Conservation (phyloP, 108 stramenopile species). For the Bacterosira constricta region DNA sequence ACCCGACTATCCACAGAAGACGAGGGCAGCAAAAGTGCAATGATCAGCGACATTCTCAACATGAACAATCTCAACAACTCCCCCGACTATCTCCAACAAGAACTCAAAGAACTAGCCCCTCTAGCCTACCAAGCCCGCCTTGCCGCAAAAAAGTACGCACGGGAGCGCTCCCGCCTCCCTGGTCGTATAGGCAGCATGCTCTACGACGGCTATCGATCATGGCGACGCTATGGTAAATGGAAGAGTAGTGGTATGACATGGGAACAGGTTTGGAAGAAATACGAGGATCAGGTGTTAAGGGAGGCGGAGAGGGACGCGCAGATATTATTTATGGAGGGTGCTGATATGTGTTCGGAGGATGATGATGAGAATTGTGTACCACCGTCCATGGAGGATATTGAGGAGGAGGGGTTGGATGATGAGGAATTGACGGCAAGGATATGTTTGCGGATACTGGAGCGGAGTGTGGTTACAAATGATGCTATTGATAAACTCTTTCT, state of each 20-base stretch:
- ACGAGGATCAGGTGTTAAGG: conserved; percentile 67
- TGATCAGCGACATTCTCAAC: neutral
- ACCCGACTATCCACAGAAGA: too few relatives aligned
- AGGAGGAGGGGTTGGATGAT: conserved; percentile 57
- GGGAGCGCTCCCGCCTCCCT: conserved; percentile 86
- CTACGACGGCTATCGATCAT: conserved; percentile 91
- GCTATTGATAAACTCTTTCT: conserved; percentile 75
- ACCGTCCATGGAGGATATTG: neutral
- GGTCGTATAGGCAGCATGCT: conserved; percentile 75
- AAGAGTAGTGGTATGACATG: conserved; percentile 88
- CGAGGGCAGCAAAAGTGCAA: neutral
- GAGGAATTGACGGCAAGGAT: conserved; percentile 79
- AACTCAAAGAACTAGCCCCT: conserved; percentile 87
- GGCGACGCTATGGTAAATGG: conserved; percentile 83
- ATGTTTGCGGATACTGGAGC: conserved; percentile 90
- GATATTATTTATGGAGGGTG: neutral
- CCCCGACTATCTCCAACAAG: conserved; percentile 27
- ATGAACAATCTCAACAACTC: conserved; percentile 8
- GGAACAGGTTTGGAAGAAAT: conserved; percentile 94
- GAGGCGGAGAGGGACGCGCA: conserved; percentile 44
- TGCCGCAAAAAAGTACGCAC: conserved; percentile 92
- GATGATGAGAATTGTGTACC: neutral
- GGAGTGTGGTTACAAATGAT: conserved; percentile 86
- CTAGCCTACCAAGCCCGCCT: conserved; percentile 89
- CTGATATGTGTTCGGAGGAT: neutral